Evolutionary conservation across 352 stramenopile species (phyloP), one percentile per base, ranked within the genome.

Genomic region (Lagenidium giganteum): DNA sequence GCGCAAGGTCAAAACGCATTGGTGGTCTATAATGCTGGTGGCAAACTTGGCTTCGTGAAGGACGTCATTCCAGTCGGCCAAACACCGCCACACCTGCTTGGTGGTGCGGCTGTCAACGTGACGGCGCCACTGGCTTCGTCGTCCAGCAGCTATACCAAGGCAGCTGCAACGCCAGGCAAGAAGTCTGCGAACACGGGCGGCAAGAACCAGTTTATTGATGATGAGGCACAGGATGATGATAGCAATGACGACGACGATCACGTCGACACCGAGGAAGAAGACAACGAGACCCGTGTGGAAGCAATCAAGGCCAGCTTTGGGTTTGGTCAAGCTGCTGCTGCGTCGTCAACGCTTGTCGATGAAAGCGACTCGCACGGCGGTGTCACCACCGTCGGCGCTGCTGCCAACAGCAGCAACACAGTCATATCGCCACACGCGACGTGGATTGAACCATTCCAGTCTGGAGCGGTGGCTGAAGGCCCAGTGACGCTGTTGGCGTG

Each of bases 261-360:
- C 12, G 60, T 67, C 34, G 62, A 70, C 1, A 54, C 54, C 1
- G 69, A 77, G 28, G 55, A 76, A 11, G 67, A 87, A 31, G 79
- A 88, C 6, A 70, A 72, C 13, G 79, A 92, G 36, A 70, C 67
- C 2, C 63, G 79, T 30, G 74, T 93, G 3, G 75, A 87, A 23
- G 75, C 74, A 1, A 93, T 93, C 52, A 93, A 93, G 39, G 71
- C 65, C 12, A 89, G 76, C 40, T 90, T 90, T 27, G 81, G 81
- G 2, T 93, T 93, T 53, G 81, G 77, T 7, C 18, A 49, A 9
- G 34, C 63, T 13, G 55, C 70, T 32, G 52, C 62, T 2, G 42
- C 61, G 3, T 41, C 51, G 5, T 34, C 35, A 1, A 25, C 9
- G 4, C 8, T 59, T 0, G 61, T 72, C 8, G 51, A 67, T 17